phyloP scores from a whole-genome alignment of 768 basidiomycete genomes.

The Gloeostereum incarnatum region DNA sequence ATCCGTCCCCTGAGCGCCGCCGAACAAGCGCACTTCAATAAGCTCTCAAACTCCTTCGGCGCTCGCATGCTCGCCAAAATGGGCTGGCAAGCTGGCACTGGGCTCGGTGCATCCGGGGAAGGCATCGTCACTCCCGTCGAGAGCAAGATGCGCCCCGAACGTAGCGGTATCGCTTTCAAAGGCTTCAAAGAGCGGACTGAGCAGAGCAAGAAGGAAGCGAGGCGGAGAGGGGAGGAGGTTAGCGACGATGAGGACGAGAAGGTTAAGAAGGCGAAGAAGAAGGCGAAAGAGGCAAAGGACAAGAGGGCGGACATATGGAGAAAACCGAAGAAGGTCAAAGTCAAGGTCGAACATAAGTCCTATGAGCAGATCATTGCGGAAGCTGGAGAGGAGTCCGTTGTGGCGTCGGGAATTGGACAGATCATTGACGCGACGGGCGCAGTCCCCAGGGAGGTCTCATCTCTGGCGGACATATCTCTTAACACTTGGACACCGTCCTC shows the following conservation, averaged over 20 bases:
- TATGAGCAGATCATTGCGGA: slow-evolving; percentile 95
- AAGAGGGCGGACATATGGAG: slow-evolving; percentile 80
- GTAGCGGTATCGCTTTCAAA: slow-evolving; percentile 79
- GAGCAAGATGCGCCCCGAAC: slow-evolving; percentile 74
- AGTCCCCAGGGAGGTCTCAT: slow-evolving; percentile 85
- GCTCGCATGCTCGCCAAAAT: slow-evolving; percentile 90
- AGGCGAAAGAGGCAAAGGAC: slow-evolving; percentile 42
- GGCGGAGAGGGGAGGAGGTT: slow-evolving; percentile 59
- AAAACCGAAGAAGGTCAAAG: slow-evolving; percentile 75
- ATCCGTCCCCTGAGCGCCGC: slow-evolving; percentile 52
- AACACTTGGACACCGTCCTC: slow-evolving; percentile 82
- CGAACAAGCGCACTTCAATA: slow-evolving; percentile 78
- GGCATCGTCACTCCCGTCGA: slow-evolving; percentile 89
- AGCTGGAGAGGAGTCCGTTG: slow-evolving; percentile 50
- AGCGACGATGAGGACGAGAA: slow-evolving; percentile 63
- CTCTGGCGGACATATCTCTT: slow-evolving; percentile 67
- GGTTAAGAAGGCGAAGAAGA: slow-evolving; percentile 39
- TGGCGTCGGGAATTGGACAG: slow-evolving; percentile 57
- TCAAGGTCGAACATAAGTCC: slow-evolving; percentile 86
- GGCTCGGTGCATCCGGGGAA: slow-evolving; percentile 64
- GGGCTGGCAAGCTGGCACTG: slow-evolving; percentile 85
- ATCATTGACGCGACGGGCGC: slow-evolving; percentile 95
- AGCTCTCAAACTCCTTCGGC: slow-evolving; percentile 70
- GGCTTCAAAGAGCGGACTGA: slow-evolving; percentile 87
- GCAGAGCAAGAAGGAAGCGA: slow-evolving; percentile 75